Percentiles rank a stretch among this genome's conserved stretches.
These are phyloP conservation scores for Rhodamnia rubescens DNA, from an alignment of 345 rosid species.

Conservation along the genomic window DNA sequence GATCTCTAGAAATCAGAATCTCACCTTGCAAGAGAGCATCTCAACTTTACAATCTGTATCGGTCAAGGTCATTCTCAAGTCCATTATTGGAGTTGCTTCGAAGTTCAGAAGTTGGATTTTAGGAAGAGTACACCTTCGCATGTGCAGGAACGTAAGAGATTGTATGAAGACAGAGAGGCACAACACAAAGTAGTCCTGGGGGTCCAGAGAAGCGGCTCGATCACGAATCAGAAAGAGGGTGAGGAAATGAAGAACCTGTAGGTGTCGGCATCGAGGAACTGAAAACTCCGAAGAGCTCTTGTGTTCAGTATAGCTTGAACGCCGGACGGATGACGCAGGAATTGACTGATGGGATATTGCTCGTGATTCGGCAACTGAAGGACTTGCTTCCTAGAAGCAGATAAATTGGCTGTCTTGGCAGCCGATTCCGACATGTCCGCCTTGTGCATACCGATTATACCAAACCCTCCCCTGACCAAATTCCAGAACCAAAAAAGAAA, in stretches of 20 bases:
- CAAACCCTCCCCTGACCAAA: background rate
- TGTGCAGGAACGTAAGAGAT: background rate
- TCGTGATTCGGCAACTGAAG: constrained; percentile 32
- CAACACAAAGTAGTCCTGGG: background rate
- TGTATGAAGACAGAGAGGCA: constrained; percentile 3
- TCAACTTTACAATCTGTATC: constrained; percentile 53
- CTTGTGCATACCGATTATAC: background rate
- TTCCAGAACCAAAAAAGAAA: background rate
- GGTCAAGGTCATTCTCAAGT: constrained; percentile 53
- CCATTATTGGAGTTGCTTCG: constrained; percentile 66
- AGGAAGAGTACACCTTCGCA: constrained; percentile 58
- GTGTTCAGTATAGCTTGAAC: constrained; percentile 60
- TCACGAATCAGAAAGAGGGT: background rate
- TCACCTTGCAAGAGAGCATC: constrained; percentile 80
- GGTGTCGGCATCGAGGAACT: constrained; percentile 34
- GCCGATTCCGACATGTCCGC: constrained; percentile 1
- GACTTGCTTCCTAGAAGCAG: constrained; percentile 50
- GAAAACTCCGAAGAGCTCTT: constrained; percentile 45
- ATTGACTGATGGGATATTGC: constrained; percentile 36
- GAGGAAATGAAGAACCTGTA: constrained; percentile 37
- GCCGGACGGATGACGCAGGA: constrained; percentile 60
- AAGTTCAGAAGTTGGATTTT: constrained; percentile 53
- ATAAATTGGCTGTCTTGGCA: constrained; percentile 53
- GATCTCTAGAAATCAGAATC: background rate
- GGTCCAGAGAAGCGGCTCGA: background rate